These are phyloP conservation scores for Erysimum pusillum DNA, from an alignment of 441 rosid genomes.

Conservation along the genomic window DNA sequence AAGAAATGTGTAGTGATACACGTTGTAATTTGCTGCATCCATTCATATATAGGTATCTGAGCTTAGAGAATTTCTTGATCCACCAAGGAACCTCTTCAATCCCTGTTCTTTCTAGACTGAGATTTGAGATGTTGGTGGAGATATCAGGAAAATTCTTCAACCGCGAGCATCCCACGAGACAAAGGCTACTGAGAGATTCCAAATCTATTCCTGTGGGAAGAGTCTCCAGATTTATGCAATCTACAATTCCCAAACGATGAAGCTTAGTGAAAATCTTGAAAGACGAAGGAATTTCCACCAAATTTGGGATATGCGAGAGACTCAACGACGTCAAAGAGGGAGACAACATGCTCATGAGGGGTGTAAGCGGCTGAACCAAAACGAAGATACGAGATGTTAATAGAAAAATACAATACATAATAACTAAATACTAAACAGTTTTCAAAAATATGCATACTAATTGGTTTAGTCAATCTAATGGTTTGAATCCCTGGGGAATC, in stretches of 20 bases:
- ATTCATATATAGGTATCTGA: not conserved
- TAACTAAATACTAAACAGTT: no score
- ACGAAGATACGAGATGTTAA: no score
- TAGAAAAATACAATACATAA: no score
- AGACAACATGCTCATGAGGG: not conserved
- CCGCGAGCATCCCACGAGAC: constrained; percentile 25
- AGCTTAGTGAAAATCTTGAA: not conserved
- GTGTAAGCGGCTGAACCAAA: no score
- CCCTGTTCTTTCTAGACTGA: not conserved
- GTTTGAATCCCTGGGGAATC: no score
- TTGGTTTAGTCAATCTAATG: no score
- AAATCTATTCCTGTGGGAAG: not conserved
- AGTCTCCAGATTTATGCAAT: not conserved
- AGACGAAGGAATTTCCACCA: not conserved
- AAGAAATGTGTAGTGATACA: not conserved
- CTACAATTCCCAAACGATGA: not conserved
- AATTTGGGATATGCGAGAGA: not conserved
- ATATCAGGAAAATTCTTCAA: constrained; percentile 22
- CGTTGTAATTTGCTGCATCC: not conserved
- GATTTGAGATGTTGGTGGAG: not conserved
- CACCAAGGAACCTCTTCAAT: constrained; percentile 13
- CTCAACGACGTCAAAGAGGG: not conserved
- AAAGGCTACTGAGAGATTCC: not conserved
- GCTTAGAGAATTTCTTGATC: not conserved
- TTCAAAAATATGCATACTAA: no score